phyloP scores from a whole-genome alignment of 306 rosid genomes.

The Fagus crenata region DNA sequence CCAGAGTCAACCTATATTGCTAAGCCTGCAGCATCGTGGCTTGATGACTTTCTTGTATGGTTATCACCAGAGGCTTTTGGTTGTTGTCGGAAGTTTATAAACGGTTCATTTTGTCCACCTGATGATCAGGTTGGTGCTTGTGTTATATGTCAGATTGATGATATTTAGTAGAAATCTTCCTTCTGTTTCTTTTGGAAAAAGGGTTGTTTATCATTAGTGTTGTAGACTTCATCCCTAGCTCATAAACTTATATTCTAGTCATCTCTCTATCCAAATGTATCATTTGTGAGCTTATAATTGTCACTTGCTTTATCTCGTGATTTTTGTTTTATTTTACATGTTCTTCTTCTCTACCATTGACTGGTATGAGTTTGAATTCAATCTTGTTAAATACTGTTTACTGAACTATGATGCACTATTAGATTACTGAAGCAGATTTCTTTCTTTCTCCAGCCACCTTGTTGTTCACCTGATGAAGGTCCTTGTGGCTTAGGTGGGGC shows the following conservation, averaged over 20 bases:
- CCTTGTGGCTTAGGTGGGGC: conserved; percentile 82
- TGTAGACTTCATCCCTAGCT: neutral
- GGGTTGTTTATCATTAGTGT: conserved; percentile 1
- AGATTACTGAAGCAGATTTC: conserved; percentile 29
- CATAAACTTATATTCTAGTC: neutral
- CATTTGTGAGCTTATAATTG: neutral
- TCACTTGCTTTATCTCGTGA: neutral
- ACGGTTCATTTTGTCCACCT: conserved; percentile 92
- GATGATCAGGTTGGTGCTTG: conserved; percentile 84
- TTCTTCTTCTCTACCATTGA: neutral
- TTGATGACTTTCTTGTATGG: conserved; percentile 99
- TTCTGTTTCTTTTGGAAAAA: conserved; percentile 13
- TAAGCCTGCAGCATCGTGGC: conserved; percentile 99
- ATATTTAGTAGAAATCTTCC: conserved; percentile 3
- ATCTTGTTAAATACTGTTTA: conserved; percentile 26
- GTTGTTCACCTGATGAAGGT: conserved; percentile 85
- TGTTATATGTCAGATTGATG: conserved; percentile 7
- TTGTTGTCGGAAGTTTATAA: conserved; percentile 87
- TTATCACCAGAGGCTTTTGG: conserved; percentile 97
- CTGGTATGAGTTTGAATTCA: neutral
- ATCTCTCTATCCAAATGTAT: too few relatives aligned
- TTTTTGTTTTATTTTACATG: neutral
- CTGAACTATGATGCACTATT: conserved; percentile 22
- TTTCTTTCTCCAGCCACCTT: conserved; percentile 74
- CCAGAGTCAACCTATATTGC: conserved; percentile 87